Evolutionary conservation across 2,329 filamentous ascomycete genomes (phyloP).

Genomic region (Rasamsonia emersonii): DNA sequence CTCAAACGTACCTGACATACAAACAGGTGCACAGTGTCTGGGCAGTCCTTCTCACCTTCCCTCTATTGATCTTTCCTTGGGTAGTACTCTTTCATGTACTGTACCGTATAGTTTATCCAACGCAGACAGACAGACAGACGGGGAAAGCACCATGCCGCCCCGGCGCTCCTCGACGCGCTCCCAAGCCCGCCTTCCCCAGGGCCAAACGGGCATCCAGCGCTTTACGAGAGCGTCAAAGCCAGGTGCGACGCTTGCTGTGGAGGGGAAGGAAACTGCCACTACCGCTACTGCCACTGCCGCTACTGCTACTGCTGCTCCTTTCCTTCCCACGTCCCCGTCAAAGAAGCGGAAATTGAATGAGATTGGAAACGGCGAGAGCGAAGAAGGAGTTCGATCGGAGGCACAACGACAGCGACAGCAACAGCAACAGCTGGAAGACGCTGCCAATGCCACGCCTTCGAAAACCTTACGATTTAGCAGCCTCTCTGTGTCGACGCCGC

Average conservation of each 20-base stretch:
- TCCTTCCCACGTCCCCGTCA: slow-evolving; percentile 25
- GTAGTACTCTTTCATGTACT: too few relatives aligned
- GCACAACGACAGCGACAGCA: too few relatives aligned
- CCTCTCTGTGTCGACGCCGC: slow-evolving; percentile 25
- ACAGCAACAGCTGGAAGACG: too few relatives aligned
- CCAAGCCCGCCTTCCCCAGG: slow-evolving; percentile 23
- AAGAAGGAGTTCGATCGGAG: too few relatives aligned
- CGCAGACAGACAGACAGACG: too few relatives aligned
- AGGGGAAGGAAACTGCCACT: slow-evolving; percentile 19
- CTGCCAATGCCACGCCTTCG: slow-evolving; percentile 19
- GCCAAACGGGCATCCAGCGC: slow-evolving; percentile 33
- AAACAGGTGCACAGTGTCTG: too few relatives aligned
- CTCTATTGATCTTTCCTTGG: too few relatives aligned
- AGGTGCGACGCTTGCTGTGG: slow-evolving; percentile 20
- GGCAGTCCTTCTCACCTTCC: too few relatives aligned
- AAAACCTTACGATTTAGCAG: slow-evolving; percentile 25
- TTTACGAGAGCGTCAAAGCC: slow-evolving; percentile 40
- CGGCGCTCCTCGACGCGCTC: slow-evolving; percentile 20
- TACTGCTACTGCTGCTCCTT: slow-evolving; percentile 3
- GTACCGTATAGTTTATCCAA: too few relatives aligned
- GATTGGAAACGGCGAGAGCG: slow-evolving; percentile 25
- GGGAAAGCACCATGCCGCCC: slow-evolving; percentile 23
- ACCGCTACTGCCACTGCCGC: slow-evolving; percentile 8
- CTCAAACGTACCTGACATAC: too few relatives aligned
- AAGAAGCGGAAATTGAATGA: slow-evolving; percentile 33